Conservation (phyloP, 306 rosid genomes). For the Rubus parviflorus region DNA sequence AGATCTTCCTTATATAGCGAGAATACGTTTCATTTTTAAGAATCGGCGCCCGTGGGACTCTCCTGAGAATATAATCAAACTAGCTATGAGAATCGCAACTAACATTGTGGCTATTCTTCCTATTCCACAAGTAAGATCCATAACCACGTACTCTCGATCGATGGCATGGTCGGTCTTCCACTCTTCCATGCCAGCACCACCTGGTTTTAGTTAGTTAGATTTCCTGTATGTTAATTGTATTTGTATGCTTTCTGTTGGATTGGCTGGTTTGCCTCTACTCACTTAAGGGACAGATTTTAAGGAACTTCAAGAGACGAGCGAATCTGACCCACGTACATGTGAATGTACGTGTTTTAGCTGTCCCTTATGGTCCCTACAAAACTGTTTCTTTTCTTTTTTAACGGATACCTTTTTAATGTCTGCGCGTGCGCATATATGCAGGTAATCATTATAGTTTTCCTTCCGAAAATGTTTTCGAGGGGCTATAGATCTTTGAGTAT, state of each 20-base stretch:
- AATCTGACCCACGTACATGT: no score
- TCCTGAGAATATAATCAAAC: not conserved
- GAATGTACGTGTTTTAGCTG: no score
- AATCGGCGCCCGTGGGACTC: not conserved
- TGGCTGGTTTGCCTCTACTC: no score
- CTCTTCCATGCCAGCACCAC: no score
- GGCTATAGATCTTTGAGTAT: not conserved
- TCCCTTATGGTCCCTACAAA: no score
- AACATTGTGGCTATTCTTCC: conserved; percentile 29
- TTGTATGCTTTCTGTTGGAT: no score
- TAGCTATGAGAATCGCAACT: not conserved
- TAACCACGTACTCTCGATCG: not conserved
- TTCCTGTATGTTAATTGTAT: no score
- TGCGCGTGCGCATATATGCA: not conserved
- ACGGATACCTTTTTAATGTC: not conserved
- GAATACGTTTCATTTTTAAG: not conserved
- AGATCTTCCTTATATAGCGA: conserved; percentile 16
- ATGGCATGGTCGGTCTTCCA: no score
- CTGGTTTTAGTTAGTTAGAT: no score
- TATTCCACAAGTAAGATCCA: conserved; percentile 19
- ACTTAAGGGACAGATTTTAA: no score
- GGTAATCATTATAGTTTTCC: conserved; percentile 14
- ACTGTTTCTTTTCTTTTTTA: not conserved
- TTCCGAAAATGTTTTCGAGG: not conserved
- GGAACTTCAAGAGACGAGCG: no score